phyloP scores from a whole-genome alignment of 2,329 filamentous ascomycete genomes.

The Colletotrichum somersetense region DNA sequence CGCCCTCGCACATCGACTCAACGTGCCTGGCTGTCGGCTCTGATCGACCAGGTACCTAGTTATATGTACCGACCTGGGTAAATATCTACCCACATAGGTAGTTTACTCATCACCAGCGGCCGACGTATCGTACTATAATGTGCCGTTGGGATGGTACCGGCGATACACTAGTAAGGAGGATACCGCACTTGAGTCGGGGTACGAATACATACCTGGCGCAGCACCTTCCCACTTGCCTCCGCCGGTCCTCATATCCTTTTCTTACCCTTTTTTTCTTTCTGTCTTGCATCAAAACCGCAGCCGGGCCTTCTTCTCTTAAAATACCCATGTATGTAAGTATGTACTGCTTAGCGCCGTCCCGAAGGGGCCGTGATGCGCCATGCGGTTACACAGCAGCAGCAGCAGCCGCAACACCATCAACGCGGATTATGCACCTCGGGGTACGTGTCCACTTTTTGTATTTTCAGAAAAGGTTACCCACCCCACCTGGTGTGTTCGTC shows the following conservation, averaged over 20 bases:
- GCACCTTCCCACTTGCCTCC: constrained; percentile 27
- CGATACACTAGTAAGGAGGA: not conserved
- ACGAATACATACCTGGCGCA: constrained; percentile 29
- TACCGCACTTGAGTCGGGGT: constrained; percentile 4
- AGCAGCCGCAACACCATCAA: not conserved
- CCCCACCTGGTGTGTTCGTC: constrained; percentile 20
- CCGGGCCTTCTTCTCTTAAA: not conserved
- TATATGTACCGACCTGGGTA: no score
- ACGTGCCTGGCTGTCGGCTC: constrained; percentile 9
- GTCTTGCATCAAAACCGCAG: constrained; percentile 33
- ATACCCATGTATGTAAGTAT: no score
- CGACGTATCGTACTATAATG: constrained; percentile 34
- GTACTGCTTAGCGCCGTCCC: constrained; percentile 22
- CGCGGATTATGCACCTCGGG: not conserved
- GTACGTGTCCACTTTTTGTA: constrained; percentile 11
- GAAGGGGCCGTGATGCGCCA: constrained; percentile 29
- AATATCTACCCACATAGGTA: no score
- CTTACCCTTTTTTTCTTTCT: not conserved
- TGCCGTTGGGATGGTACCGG: constrained; percentile 19
- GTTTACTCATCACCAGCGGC: constrained; percentile 18
- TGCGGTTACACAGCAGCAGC: not conserved
- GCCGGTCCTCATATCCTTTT: not conserved
- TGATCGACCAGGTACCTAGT: constrained; percentile 8
- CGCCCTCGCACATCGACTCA: constrained; percentile 18
- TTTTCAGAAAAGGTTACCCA: constrained; percentile 20